A percentile compares a stretch with the other conserved stretches of the same genome.
These are phyloP conservation scores for Hygrocybe coccinea DNA, from an alignment of 768 basidiomycete genomes.

Conservation along the genomic window DNA sequence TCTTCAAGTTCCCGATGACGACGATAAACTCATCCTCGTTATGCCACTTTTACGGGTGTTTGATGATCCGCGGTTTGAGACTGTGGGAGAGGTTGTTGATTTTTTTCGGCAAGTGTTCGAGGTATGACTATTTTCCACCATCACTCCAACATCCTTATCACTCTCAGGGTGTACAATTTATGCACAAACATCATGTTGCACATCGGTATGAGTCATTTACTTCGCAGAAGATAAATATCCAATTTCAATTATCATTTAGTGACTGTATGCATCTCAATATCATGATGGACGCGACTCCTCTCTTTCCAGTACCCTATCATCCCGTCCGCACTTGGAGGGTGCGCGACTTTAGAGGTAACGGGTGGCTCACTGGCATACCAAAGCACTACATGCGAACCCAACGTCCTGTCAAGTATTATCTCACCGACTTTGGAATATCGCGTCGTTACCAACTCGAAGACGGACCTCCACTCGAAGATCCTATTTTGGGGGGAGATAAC, in stretches of 20 bases:
- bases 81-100: no score
- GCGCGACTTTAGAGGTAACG: no score
- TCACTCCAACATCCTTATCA: neutral
- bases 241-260: neutral
- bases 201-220: constrained; percentile 21
- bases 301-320: no score
- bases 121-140: constrained; percentile 9
- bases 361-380: no score
- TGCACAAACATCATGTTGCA: constrained; percentile 20
- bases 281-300: constrained; percentile 9
- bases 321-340: no score
- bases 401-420: no score
- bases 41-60: constrained; percentile 15
- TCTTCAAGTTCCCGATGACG: constrained; percentile 10
- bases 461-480: no score
- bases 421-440: no score
- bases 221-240: neutral
- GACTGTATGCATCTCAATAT: constrained; percentile 1
- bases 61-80: no score
- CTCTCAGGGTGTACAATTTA: constrained; percentile 21
- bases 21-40: constrained; percentile 12
- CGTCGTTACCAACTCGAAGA: no score
- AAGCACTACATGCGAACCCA: no score
- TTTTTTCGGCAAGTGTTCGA: constrained; percentile 31
- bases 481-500: no score